These are phyloP conservation scores for Ramaria sp. DNA, from an alignment of 768 basidiomycete genomes.

Conservation along the genomic window DNA sequence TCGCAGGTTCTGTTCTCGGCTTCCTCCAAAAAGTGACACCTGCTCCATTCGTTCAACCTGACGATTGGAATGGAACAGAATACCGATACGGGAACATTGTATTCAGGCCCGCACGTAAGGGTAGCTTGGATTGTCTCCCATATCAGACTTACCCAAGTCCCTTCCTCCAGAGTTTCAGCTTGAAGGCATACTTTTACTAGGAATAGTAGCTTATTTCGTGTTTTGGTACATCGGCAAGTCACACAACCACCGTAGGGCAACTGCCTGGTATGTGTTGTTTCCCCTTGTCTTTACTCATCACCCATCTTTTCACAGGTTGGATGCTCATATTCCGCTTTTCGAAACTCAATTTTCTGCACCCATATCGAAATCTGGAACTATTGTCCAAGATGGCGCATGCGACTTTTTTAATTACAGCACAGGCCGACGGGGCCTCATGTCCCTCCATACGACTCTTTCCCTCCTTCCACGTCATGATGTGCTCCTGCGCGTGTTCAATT, in stretches of 20 bases:
- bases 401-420: slow-evolving; percentile 85
- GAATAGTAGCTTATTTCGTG: slow-evolving; percentile 43
- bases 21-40: slow-evolving; percentile 35
- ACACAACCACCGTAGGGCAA: slow-evolving; percentile 48
- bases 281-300: slow-evolving; percentile 9
- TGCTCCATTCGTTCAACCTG: slow-evolving; percentile 36
- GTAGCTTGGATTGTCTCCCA: neutral
- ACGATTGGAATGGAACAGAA: slow-evolving; percentile 64
- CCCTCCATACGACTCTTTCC: slow-evolving; percentile 69
- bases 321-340: slow-evolving; percentile 46
- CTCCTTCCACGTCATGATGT: slow-evolving; percentile 81
- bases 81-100: slow-evolving; percentile 64
- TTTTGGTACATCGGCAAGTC: slow-evolving; percentile 50
- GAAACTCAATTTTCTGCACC: slow-evolving; percentile 69
- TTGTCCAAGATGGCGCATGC: slow-evolving; percentile 57
- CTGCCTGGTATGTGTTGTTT: slow-evolving; percentile 42
- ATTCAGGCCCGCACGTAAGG: slow-evolving; percentile 69
- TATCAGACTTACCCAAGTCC: neutral
- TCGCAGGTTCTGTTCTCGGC: slow-evolving; percentile 12
- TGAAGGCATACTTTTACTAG: slow-evolving; percentile 48
- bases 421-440: slow-evolving; percentile 65
- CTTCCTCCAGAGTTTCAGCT: slow-evolving; percentile 42
- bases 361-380: slow-evolving; percentile 29
- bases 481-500: slow-evolving; percentile 51
- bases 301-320: slow-evolving; percentile 33